Conservation (phyloP, 805 yeast species). For the Nakazawaea pomicola region DNA sequence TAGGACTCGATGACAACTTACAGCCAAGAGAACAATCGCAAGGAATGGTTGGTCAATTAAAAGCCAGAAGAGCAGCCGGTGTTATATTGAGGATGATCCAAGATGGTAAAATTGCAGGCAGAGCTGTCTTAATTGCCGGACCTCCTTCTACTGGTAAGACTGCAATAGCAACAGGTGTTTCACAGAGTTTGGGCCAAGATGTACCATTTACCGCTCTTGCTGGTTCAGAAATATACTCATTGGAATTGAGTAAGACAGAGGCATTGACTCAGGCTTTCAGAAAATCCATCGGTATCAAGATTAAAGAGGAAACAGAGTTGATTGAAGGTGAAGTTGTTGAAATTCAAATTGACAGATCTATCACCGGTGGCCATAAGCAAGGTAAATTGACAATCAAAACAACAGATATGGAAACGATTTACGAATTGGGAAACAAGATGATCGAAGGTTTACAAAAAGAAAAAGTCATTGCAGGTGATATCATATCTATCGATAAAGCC, state of each 20-base stretch:
- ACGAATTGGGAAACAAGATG: conserved; percentile 92
- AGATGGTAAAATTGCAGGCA: conserved; percentile 92
- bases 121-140: conserved; percentile 94
- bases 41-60: conserved; percentile 96
- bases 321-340: conserved; percentile 99
- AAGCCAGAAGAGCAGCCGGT: conserved; percentile 96
- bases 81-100: conserved; percentile 89
- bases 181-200: conserved; percentile 64
- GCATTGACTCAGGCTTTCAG: conserved; percentile 95
- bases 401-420: conserved; percentile 97
- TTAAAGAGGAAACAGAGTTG: conserved; percentile 94
- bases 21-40: conserved; percentile 77
- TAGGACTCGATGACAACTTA: conserved; percentile 91
- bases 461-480: conserved; percentile 95
- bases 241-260: conserved; percentile 93
- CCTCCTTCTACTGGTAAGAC: conserved; percentile 99
- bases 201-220: conserved; percentile 96
- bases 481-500: conserved; percentile 90
- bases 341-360: conserved; percentile 86
- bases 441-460: conserved; percentile 91
- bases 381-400: conserved; percentile 96
- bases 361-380: conserved; percentile 97
- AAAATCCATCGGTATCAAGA: conserved; percentile 90
- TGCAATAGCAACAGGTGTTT: conserved; percentile 92
- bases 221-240: conserved; percentile 88